Evolutionary conservation across 2,329 filamentous ascomycete species (phyloP), one percentile per base, ranked within the genome.

Genomic region (Lasiodiplodia sp.): DNA sequence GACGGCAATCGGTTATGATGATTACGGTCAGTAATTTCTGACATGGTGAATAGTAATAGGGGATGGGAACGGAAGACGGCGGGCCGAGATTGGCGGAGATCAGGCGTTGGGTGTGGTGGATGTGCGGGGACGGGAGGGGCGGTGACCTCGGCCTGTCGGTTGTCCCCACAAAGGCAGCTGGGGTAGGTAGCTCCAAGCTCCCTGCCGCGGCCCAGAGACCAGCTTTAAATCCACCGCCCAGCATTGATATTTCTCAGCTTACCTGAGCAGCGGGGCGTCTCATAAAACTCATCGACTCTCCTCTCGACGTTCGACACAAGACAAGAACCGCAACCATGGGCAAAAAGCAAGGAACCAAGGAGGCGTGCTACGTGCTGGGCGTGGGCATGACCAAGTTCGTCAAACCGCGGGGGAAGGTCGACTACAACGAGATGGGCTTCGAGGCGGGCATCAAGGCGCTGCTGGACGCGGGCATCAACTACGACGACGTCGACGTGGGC

Each of bases 371-470:
- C 86, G 92, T 98, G 78, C 89, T 98, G 70, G 95, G 95, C 84
- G 96, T 98, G 74, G 95, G 95, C 84, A 96, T 98, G 93, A 98
- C 95, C 83, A 97, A 97, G 83, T 98, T 98, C 87, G 95, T 97
- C 88, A 97, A 97, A 85, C 94, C 94, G 52, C 89, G 94, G 68
- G 93, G 93, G 79, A 95, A 95, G 79, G 92, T 97, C 72, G 94
- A 97, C 83, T 97, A 97, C 83, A 93, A 93, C 8, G 94, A 97
- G 79, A 89, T 97, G 28, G 94, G 94, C 68, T 97, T 94, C 80
- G 94, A 97, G 81, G 94, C 94, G 12, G 93, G 93, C 73, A 86
- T 96, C 79, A 97, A 97, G 81, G 93, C 93, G 60, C 89, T 96
- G 86, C 82, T 90, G 21, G 87, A 89, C 79, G 93, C 93, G 2